Percentiles rank a stretch among this genome's conserved stretches.
phyloP scores from a whole-genome alignment of 345 rosid genomes.

The Lepidium africanum region DNA sequence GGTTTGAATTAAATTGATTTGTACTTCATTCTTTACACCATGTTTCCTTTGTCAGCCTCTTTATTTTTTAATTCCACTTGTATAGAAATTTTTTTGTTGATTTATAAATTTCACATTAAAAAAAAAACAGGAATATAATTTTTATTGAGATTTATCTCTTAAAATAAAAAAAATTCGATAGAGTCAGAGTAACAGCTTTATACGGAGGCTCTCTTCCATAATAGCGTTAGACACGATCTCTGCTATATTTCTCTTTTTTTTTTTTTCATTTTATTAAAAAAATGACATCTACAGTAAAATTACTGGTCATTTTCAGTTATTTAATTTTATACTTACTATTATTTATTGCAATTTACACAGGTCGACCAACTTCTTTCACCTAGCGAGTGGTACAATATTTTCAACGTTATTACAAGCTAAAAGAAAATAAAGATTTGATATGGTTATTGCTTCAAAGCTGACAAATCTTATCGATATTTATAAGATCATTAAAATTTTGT shows the following conservation, averaged over 20 bases:
- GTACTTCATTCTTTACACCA: too few relatives aligned
- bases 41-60: too few relatives aligned
- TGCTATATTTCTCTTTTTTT: too few relatives aligned
- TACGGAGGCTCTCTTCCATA: neutral
- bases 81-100: too few relatives aligned
- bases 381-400: neutral
- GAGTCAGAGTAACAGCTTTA: conserved; percentile 25
- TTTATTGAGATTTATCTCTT: too few relatives aligned
- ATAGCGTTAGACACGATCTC: too few relatives aligned
- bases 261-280: too few relatives aligned
- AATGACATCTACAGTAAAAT: neutral
- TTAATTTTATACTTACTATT: neutral
- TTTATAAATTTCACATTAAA: too few relatives aligned
- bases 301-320: neutral
- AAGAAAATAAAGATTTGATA: neutral
- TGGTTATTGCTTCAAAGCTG: neutral
- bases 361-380: conserved; percentile 2
- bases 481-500: neutral
- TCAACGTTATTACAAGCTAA: neutral
- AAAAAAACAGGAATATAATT: too few relatives aligned
- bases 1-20: too few relatives aligned
- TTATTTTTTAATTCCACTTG: too few relatives aligned
- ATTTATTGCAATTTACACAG: conserved; percentile 13
- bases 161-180: too few relatives aligned
- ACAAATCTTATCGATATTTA: neutral